Evolutionary conservation across 129 eudicot genomes (phyloP).

Genomic region (Rutidosis leptorrhynchoides): DNA sequence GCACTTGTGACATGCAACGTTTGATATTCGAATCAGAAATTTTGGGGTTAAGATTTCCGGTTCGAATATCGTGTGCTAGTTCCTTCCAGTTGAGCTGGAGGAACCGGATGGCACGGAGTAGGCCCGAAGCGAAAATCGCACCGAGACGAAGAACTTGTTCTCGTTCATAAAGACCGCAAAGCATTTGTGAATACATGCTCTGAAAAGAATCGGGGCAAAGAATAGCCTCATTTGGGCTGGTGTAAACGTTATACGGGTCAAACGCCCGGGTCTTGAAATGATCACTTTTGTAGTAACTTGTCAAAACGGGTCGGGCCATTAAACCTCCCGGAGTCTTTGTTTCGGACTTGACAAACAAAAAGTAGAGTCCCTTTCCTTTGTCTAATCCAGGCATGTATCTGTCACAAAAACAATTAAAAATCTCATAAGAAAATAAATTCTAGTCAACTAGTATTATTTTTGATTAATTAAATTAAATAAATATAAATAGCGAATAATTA

Average conservation of each 20-base stretch:
- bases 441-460: background rate
- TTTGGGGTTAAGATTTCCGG: slow-evolving; percentile 57
- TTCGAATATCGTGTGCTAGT: slow-evolving; percentile 62
- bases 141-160: slow-evolving; percentile 82
- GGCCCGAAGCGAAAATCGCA: slow-evolving; percentile 91
- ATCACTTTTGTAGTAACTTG: slow-evolving; percentile 90
- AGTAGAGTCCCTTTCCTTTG: slow-evolving; percentile 90
- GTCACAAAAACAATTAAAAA: slow-evolving; percentile 26
- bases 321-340: slow-evolving; percentile 92
- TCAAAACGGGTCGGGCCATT: slow-evolving; percentile 86
- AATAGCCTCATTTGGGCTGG: slow-evolving; percentile 90
- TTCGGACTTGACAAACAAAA: slow-evolving; percentile 83
- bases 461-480: background rate
- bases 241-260: slow-evolving; percentile 86
- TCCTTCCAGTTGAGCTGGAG: slow-evolving; percentile 87
- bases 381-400: slow-evolving; percentile 85
- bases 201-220: slow-evolving; percentile 90
- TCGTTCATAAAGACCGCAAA: slow-evolving; percentile 85
- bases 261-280: slow-evolving; percentile 90
- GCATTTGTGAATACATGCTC: slow-evolving; percentile 91
- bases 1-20: slow-evolving; percentile 41
- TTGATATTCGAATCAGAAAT: slow-evolving; percentile 49
- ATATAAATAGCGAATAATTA: background rate
- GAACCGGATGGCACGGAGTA: slow-evolving; percentile 94
- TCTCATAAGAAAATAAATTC: slow-evolving; percentile 15